Base-by-base conservation (phyloP, 148 eudicot genomes). In the Rhododendron ovatum region DNA sequence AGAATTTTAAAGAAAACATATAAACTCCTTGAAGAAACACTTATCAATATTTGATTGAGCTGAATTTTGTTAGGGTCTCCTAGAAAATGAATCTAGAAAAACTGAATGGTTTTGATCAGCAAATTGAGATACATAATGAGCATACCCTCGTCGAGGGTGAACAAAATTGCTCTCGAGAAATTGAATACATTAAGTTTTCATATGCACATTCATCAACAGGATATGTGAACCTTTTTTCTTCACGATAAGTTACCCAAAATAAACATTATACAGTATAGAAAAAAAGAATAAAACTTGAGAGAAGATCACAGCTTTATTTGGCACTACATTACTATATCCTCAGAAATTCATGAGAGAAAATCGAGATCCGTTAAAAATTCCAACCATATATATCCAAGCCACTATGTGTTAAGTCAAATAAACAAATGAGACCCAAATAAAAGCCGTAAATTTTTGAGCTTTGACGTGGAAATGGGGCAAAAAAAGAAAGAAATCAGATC, bases 401-500 rank as follows among this genome's bases (percentile, higher is more conserved):
- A 33, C 47, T 7, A n/a, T 15, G 22, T n/a, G 18, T n/a, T 28
- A 61, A 78, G 73, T 5, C 83, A 35, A 45, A 63, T 6, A 75
- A 9, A 61, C 50, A 28, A 24, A 20, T 8, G 43, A 28, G 45
- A 82, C 15, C 30, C 14, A 1, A 61, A 43, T 5, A 53, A 57
- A 75, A 59, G 33, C 39, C 28, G 45, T 20, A 73, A 28, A 33
- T 8, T 53, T 13, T 75, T 15, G 30, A 76, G 50, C 81, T 84
- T 76, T 24, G 53, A 75, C 35, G 30, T 28, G 55, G 50, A 75
- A 24, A 84, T 7, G 24, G 67, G 55, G 39, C 39, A 71, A 55
- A 39, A 33, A 10, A 33, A 10, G 18, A 47, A 55, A 55, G 15
- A 59, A 24, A 81, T 33, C 82, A 88, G 89, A 88, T 88, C 89